A percentile compares a stretch with the other conserved stretches of the same genome.
Conservation (phyloP, 257 asterid genomes). For the Pogostemon cablin region DNA sequence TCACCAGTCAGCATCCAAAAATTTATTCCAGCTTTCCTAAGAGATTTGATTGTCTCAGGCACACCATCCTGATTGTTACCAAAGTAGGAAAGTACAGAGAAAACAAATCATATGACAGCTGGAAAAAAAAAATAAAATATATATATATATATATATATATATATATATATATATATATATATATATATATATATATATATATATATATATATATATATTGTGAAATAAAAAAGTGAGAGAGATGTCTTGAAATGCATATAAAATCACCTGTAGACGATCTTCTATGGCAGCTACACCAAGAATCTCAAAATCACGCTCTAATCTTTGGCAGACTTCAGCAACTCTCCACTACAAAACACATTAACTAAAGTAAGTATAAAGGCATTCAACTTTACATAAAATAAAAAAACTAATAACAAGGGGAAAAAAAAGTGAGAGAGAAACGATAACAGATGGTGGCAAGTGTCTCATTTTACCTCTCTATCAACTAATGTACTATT, state of each 20-base stretch:
- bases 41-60: slow-evolving; percentile 90
- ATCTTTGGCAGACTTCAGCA: slow-evolving; percentile 94
- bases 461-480: slow-evolving; percentile 59
- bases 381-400: slow-evolving; percentile 18
- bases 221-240: slow-evolving; percentile 18
- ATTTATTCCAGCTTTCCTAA: slow-evolving; percentile 92
- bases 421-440: slow-evolving; percentile 24
- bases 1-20: slow-evolving; percentile 99
- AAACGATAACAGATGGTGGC: slow-evolving; percentile 18
- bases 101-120: slow-evolving; percentile 31
- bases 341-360: slow-evolving; percentile 79
- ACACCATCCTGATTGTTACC: slow-evolving; percentile 78
- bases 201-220: too few species aligned
- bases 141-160: too few species aligned
- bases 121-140: too few species aligned
- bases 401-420: slow-evolving; percentile 26
- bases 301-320: slow-evolving; percentile 84
- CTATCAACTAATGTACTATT: slow-evolving; percentile 90
- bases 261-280: slow-evolving; percentile 90
- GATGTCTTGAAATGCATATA: slow-evolving; percentile 30
- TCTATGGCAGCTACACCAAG: slow-evolving; percentile 99
- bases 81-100: slow-evolving; percentile 28
- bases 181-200: too few species aligned
- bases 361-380: slow-evolving; percentile 6
- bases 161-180: too few species aligned